Conservation (phyloP, 495 filamentous ascomycete genomes). For the Ramalina peruviana region DNA sequence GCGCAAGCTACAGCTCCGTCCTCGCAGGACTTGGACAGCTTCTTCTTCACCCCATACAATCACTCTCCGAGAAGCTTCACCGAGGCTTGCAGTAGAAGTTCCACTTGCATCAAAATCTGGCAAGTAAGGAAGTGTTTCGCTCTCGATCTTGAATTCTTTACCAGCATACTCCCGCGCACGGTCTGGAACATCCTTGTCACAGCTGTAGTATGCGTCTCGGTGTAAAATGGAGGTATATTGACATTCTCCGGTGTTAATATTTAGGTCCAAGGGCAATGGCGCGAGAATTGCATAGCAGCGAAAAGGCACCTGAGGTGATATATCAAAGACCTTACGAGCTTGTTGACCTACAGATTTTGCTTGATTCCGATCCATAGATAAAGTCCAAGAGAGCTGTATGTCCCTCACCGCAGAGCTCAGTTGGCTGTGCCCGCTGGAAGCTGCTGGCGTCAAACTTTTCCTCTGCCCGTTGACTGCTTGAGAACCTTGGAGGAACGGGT, state of each 20-base stretch:
- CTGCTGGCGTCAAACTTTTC: no score
- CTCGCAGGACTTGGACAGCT: conserved; percentile 29
- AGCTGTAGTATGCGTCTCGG: conserved; percentile 74
- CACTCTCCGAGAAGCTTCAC: conserved; percentile 30
- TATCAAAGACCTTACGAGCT: neutral
- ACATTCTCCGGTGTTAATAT: conserved; percentile 18
- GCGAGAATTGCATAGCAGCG: neutral
- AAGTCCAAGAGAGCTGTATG: no score
- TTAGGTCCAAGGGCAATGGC: conserved; percentile 17
- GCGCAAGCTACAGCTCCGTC: conserved; percentile 34
- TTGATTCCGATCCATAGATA: no score
- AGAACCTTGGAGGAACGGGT: no score
- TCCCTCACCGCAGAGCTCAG: no score
- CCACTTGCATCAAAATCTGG: conserved; percentile 64
- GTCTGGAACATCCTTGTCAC: conserved; percentile 76
- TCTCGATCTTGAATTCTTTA: conserved; percentile 67
- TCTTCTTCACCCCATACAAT: conserved; percentile 39
- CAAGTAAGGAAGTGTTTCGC: conserved; percentile 60
- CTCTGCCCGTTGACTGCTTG: no score
- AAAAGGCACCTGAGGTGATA: neutral
- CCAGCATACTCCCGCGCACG: conserved; percentile 74
- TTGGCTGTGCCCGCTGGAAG: no score
- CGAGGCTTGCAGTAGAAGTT: conserved; percentile 37
- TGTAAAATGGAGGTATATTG: conserved; percentile 50
- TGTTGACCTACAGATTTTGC: no score